phyloP scores from a whole-genome alignment of 2,329 filamentous ascomycete genomes.

The Penicillium rolfsii region DNA sequence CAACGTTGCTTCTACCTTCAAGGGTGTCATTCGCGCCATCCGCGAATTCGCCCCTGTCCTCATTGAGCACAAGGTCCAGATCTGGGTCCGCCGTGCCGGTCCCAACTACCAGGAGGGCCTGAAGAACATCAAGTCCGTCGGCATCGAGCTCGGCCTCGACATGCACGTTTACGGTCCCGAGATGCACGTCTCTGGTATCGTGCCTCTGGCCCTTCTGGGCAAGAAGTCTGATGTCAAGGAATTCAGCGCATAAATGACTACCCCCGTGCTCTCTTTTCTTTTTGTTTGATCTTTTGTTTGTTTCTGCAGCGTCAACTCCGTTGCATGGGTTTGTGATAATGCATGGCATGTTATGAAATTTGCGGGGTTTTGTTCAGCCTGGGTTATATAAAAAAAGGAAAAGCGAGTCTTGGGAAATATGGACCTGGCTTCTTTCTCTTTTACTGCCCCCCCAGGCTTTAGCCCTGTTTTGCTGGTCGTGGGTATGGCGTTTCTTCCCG shows the following conservation, averaged over 20 bases:
- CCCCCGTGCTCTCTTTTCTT: conserved; percentile 26
- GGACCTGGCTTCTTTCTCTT: neutral
- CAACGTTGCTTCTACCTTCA: conserved; percentile 99
- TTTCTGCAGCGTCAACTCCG: conserved; percentile 34
- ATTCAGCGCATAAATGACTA: conserved; percentile 51
- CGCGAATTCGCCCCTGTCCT: conserved; percentile 84
- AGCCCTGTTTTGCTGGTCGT: conserved; percentile 35
- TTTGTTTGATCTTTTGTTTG: conserved; percentile 30
- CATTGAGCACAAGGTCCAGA: conserved; percentile 95
- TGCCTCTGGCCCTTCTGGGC: conserved; percentile 79
- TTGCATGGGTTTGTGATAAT: conserved; percentile 41
- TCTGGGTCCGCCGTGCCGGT: conserved; percentile 89
- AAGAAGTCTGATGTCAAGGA: conserved; percentile 65
- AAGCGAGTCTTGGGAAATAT: neutral
- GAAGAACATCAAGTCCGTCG: conserved; percentile 98
- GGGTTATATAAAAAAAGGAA: neutral
- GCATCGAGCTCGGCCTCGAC: conserved; percentile 88
- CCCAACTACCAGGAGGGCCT: conserved; percentile 99
- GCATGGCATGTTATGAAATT: conserved; percentile 45
- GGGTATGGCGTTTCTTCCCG: conserved; percentile 36
- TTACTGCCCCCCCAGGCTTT: neutral
- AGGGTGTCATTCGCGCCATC: conserved; percentile 96
- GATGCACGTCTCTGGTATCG: conserved; percentile 92
- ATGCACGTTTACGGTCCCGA: conserved; percentile 88
- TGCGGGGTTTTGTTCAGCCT: conserved; percentile 25